These are phyloP conservation scores for Sclerotiophoma versabilis DNA, from an alignment of 2,329 filamentous ascomycete genomes.

Conservation along the genomic window DNA sequence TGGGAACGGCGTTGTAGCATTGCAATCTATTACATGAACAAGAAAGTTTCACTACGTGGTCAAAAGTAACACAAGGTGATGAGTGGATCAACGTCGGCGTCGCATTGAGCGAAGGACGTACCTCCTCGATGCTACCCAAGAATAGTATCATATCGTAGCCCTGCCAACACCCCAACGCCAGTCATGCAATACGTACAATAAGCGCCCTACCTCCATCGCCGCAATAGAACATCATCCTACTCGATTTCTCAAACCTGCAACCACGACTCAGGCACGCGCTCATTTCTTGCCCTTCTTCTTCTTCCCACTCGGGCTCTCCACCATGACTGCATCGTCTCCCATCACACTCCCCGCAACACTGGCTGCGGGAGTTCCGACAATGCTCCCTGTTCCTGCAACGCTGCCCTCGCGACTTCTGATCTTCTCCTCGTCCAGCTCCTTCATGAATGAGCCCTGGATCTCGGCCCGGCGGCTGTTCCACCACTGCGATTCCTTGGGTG, in stretches of 20 bases:
- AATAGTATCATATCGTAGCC: slow-evolving; percentile 16
- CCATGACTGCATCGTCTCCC: slow-evolving; percentile 75
- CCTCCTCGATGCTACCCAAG: slow-evolving; percentile 30
- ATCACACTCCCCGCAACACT: slow-evolving; percentile 45
- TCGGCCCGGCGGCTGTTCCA: slow-evolving; percentile 84
- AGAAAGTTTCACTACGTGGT: not conserved
- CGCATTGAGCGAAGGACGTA: not conserved
- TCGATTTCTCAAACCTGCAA: not conserved
- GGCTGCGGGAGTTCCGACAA: slow-evolving; percentile 17
- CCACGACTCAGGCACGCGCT: not conserved
- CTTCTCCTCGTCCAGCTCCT: slow-evolving; percentile 74
- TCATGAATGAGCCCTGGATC: slow-evolving; percentile 81
- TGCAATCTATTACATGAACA: slow-evolving; percentile 34
- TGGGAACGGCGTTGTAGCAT: slow-evolving; percentile 45
- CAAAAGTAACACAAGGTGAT: not conserved
- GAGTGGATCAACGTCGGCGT: slow-evolving; percentile 5
- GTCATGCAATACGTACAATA: slow-evolving; percentile 14
- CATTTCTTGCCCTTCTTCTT: slow-evolving; percentile 69
- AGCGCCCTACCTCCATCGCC: not conserved
- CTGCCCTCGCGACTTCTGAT: slow-evolving; percentile 22
- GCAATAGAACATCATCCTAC: not conserved
- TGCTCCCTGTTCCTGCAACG: slow-evolving; percentile 14
- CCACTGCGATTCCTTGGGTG: slow-evolving; percentile 81
- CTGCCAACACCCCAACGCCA: slow-evolving; percentile 21
- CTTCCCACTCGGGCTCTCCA: slow-evolving; percentile 68